Conservation (phyloP, 345 rosid species). For the Eucalyptus urophylla region DNA sequence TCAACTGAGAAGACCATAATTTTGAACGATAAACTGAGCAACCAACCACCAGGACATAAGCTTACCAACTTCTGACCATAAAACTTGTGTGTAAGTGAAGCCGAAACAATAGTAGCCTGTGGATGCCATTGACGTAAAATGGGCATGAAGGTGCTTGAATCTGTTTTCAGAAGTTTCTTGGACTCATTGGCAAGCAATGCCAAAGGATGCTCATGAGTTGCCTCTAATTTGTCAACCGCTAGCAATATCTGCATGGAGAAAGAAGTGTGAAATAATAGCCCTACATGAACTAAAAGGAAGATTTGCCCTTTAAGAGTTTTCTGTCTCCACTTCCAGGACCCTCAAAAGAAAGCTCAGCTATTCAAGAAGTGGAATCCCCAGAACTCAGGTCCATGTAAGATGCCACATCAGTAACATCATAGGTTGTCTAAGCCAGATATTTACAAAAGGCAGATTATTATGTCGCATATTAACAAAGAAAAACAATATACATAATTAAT, state of each 20-base stretch:
- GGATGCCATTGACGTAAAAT: conserved; percentile 79
- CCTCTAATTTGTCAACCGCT: conserved; percentile 57
- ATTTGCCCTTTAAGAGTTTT: background rate
- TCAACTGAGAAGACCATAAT: background rate
- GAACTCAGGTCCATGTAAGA: background rate
- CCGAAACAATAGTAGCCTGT: conserved; percentile 58
- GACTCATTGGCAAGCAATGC: conserved; percentile 88
- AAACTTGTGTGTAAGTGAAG: conserved; percentile 82
- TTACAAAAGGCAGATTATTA: background rate
- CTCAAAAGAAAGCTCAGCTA: background rate
- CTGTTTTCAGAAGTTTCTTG: conserved; percentile 63
- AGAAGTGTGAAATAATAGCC: background rate
- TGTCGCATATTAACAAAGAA: background rate
- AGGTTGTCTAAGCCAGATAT: background rate
- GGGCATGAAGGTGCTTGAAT: conserved; percentile 62
- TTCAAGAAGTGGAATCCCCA: background rate
- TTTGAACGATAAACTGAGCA: background rate
- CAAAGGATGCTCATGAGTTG: conserved; percentile 55
- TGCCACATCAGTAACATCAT: background rate
- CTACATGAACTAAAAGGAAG: background rate
- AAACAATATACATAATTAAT: background rate
- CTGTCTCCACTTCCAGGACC: background rate
- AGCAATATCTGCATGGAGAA: conserved; percentile 42
- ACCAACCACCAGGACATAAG: background rate
- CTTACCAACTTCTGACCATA: conserved; percentile 89